Evolutionary conservation across 1,284 basidiomycete species (phyloP), one percentile per base, ranked within the genome.

Genomic region (Naganishia cerealis): DNA sequence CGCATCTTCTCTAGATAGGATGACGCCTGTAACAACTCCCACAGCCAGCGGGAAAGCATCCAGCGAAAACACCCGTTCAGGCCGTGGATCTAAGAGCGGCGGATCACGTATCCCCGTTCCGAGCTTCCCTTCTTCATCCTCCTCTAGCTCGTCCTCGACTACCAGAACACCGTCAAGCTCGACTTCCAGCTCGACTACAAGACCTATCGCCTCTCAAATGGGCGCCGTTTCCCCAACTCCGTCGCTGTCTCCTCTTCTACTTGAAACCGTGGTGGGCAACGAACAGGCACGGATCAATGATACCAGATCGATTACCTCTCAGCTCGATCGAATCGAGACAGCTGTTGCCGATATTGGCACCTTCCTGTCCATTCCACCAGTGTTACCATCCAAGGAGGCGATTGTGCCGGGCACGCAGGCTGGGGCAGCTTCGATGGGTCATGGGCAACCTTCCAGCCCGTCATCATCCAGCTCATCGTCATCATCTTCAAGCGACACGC

Each of bases 311-410:
- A 70, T 80, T 18, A 68, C 59, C 10, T 70, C 63, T 52, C 78
- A 80, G 70, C 74, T 81, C 1, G 77, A 80, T 58, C 75, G 80
- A 0, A 80, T 81, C 59, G 79, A 81, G 65, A 63, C 68, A 52
- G 75, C 75, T 53, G 72, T 79, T 12, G 70, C 69, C n/a, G 71
- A 71, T 24, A 73, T 79, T 21, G 74, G 69, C 18, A 68, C 29
- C 36, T 68, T 57, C 42, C 39, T 68, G 6, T 62, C 67, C 18
- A 43, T 68, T 16, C 55, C 55, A 2, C n/a, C n/a, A 9, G 46
- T 9, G 21, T 5, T 50, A 7, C 21, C 46, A 24, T 7, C 46
- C 10, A 21, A 50, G 24, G 46, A 50, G n/a, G 21, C 62, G 18
- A 15, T 57, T n/a, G 2, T 42, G 40, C 50, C 40, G 53, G 57